These are phyloP conservation scores for Tetraselmis chui DNA, from an alignment of 139 green algal species.

Conservation along the genomic window DNA sequence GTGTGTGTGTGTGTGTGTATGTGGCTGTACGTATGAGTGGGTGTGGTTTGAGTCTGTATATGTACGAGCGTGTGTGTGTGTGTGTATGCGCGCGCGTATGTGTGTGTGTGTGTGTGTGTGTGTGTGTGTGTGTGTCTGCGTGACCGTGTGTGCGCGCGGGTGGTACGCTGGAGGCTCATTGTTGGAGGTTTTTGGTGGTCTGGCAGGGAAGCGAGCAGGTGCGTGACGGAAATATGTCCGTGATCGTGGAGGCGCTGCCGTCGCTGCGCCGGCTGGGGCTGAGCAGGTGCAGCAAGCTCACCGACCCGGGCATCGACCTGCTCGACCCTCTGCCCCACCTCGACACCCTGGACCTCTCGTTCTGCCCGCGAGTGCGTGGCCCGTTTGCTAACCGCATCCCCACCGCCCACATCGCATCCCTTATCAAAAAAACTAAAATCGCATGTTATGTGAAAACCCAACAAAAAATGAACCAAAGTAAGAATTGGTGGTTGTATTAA, in stretches of 20 bases:
- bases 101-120: too few relatives aligned
- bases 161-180: background rate
- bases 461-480: too few relatives aligned
- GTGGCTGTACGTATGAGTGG: too few relatives aligned
- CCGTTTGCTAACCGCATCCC: background rate
- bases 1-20: too few relatives aligned
- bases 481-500: too few relatives aligned
- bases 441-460: too few relatives aligned
- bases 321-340: background rate
- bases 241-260: background rate
- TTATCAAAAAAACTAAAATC: too few relatives aligned
- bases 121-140: too few relatives aligned
- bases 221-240: background rate
- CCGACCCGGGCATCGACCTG: background rate
- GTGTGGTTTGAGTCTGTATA: too few relatives aligned
- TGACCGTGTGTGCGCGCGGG: too few relatives aligned
- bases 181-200: background rate
- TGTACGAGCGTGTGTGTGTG: too few relatives aligned
- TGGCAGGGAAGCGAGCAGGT: background rate
- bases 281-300: background rate
- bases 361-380: background rate
- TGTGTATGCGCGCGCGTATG: too few relatives aligned
- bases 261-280: background rate
- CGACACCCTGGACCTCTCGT: background rate
- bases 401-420: background rate